Conservation (phyloP, 441 rosid species). For the Manihot esculenta region DNA sequence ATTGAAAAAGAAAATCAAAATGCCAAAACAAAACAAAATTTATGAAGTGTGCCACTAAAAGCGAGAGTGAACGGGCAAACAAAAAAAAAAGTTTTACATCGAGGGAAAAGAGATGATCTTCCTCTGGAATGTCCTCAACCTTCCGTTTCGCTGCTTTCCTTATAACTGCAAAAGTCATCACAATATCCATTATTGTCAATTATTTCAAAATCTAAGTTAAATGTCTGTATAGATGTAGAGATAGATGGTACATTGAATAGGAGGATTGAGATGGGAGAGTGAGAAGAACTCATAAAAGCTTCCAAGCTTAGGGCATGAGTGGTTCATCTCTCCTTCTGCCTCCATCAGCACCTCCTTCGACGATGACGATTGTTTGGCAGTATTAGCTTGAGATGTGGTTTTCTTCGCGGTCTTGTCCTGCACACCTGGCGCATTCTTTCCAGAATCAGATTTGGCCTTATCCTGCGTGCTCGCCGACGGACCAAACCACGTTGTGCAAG, state of each 20-base stretch:
- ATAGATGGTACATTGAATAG: constrained; percentile 60
- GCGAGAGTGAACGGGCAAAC: background rate
- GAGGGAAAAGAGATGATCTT: constrained; percentile 85
- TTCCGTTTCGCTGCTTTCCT: constrained; percentile 56
- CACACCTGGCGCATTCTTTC: constrained; percentile 32
- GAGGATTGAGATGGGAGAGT: constrained; percentile 59
- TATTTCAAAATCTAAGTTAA: background rate
- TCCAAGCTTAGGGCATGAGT: constrained; percentile 60
- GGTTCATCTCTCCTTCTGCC: constrained; percentile 44
- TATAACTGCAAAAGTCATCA: constrained; percentile 50
- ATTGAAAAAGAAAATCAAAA: constrained; percentile 4
- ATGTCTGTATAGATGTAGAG: background rate
- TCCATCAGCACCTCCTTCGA: constrained; percentile 28
- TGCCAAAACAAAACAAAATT: background rate
- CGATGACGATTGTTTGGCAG: constrained; percentile 32
- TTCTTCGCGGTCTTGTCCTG: constrained; percentile 47
- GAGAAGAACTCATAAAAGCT: constrained; percentile 70
- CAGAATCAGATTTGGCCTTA: constrained; percentile 33
- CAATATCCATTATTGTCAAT: constrained; percentile 18
- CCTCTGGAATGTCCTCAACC: constrained; percentile 52
- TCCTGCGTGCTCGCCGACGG: constrained; percentile 46
- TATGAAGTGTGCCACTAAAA: background rate
- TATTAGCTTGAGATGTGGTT: constrained; percentile 23
- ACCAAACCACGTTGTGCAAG: constrained; percentile 73
- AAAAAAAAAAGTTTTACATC: constrained; percentile 55